Conservation (phyloP, 768 basidiomycete genomes). For the Lactifluus piperatus region DNA sequence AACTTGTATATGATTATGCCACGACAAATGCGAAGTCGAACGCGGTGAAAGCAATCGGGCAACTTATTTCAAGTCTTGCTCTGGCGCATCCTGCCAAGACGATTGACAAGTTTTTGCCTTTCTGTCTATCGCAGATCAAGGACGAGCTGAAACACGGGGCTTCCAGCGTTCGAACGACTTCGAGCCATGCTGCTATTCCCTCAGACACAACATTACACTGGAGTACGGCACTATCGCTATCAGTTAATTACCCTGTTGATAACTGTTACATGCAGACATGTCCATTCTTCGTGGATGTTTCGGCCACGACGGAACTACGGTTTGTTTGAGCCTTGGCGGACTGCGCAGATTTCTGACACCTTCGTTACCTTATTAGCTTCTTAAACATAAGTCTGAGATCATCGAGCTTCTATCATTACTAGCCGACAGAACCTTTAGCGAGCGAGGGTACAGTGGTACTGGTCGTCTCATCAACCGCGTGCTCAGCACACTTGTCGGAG, state of each 20-base stretch:
- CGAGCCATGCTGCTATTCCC: constrained; percentile 60
- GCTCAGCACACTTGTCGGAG: constrained; percentile 62
- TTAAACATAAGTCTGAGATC: constrained; percentile 60
- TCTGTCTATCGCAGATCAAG: constrained; percentile 67
- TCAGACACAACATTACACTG: constrained; percentile 89
- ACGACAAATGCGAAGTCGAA: constrained; percentile 88
- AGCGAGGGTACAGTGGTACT: constrained; percentile 78
- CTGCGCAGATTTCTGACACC: constrained; percentile 3
- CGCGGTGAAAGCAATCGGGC: constrained; percentile 83
- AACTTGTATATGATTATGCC: constrained; percentile 77
- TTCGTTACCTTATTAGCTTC: constrained; percentile 36
- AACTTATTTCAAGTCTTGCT: constrained; percentile 78
- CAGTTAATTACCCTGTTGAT: neutral
- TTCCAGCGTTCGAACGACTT: constrained; percentile 76
- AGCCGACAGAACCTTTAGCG: constrained; percentile 73
- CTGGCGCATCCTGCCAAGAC: constrained; percentile 69
- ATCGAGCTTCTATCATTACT: constrained; percentile 55
- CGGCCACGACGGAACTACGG: constrained; percentile 59
- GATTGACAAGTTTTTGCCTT: constrained; percentile 70
- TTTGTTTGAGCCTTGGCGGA: constrained; percentile 28
- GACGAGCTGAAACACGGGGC: constrained; percentile 87
- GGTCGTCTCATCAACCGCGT: constrained; percentile 71
- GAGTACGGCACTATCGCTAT: constrained; percentile 47
- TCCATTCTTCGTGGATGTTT: constrained; percentile 76
- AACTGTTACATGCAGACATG: constrained; percentile 45